phyloP scores from a whole-genome alignment of 2,329 filamentous ascomycete species.

The Trichoderma arundinaceum region DNA sequence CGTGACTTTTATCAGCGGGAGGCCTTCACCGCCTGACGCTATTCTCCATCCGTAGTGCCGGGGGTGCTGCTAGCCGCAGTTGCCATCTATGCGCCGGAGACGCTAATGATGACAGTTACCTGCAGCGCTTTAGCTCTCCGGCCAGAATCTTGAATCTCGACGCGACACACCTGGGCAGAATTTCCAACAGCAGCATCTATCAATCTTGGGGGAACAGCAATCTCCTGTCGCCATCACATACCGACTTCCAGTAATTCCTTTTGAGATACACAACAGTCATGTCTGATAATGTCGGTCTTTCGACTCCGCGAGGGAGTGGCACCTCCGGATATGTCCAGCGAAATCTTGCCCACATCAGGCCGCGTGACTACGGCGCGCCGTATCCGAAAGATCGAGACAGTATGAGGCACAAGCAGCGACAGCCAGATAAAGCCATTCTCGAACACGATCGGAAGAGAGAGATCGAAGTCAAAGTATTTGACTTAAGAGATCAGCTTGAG shows the following conservation, averaged over 20 bases:
- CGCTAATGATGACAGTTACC: conserved; percentile 15
- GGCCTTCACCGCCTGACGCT: conserved; percentile 16
- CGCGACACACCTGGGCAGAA: neutral
- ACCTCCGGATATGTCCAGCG: conserved; percentile 98
- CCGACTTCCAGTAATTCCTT: neutral
- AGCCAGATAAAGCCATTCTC: conserved; percentile 90
- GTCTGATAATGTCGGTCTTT: conserved; percentile 96
- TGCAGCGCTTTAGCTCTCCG: neutral
- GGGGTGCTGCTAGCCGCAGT: conserved; percentile 6
- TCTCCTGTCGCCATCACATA: neutral
- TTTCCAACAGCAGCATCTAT: neutral
- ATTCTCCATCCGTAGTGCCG: neutral
- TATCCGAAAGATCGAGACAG: conserved; percentile 74
- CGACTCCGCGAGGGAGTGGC: conserved; percentile 90
- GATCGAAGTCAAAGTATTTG: conserved; percentile 92
- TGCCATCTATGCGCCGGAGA: conserved; percentile 5
- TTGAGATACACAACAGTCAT: conserved; percentile 55
- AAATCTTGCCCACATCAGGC: conserved; percentile 86
- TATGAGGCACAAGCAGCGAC: conserved; percentile 75
- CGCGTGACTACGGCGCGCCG: conserved; percentile 78
- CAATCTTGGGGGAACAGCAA: neutral
- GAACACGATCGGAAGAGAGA: conserved; percentile 92
- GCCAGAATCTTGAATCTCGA: neutral
- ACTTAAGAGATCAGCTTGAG: conserved; percentile 87
- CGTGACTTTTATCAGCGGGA: conserved; percentile 30